phyloP scores from a whole-genome alignment of 78 protist species.

The Cavenderia fasciculata region DNA sequence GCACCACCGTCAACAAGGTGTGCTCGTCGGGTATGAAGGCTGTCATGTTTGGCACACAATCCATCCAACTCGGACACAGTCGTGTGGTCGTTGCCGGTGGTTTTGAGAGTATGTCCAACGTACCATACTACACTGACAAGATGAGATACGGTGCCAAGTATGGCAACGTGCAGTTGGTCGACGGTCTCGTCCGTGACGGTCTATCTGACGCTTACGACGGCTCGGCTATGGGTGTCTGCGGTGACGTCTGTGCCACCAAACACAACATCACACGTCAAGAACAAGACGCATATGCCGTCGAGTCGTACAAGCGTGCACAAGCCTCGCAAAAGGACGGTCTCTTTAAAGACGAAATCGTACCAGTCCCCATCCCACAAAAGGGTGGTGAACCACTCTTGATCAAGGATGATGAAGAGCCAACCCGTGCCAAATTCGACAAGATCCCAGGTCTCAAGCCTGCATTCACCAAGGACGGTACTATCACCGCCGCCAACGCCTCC shows the following conservation, averaged over 20 bases:
- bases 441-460: conserved; percentile 85
- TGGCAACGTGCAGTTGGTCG: conserved; percentile 84
- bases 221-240: conserved; percentile 93
- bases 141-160: conserved; percentile 85
- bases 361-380: conserved; percentile 73
- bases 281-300: conserved; percentile 94
- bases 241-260: conserved; percentile 92
- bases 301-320: conserved; percentile 84
- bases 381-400: conserved; percentile 52
- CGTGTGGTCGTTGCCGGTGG: conserved; percentile 95
- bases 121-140: conserved; percentile 89
- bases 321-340: conserved; percentile 74
- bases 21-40: conserved; percentile 99
- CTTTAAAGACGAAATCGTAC: conserved; percentile 83
- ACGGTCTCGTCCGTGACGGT: conserved; percentile 94
- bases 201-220: conserved; percentile 94
- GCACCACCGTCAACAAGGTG: conserved; percentile 89
- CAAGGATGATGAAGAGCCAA: conserved; percentile 89
- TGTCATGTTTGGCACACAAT: conserved; percentile 93
- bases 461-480: conserved; percentile 86
- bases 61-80: conserved; percentile 86
- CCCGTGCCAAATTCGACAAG: conserved; percentile 77
- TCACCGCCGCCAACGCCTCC: conserved; percentile 98
- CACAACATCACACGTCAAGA: conserved; percentile 88
- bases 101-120: conserved; percentile 98